Evolutionary conservation across 345 rosid genomes (phyloP).

Genomic region (Angophora floribunda): DNA sequence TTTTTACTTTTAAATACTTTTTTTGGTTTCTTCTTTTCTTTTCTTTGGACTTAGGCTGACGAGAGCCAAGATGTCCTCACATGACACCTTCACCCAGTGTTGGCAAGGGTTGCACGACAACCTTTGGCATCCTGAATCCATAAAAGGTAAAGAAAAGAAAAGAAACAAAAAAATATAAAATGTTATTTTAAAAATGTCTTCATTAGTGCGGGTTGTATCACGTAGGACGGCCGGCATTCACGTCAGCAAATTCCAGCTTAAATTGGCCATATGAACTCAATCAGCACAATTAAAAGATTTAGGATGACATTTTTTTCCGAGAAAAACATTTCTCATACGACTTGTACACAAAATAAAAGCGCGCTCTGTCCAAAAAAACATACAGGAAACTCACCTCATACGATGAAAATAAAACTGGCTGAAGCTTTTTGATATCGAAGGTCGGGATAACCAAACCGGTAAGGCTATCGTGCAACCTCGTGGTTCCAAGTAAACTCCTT

Average conservation of each 20-base stretch:
- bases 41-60: too few relatives aligned
- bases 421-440: constrained; percentile 13
- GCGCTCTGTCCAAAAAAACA: background rate
- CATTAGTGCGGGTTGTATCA: rapidly evolving
- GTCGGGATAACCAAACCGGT: constrained; percentile 20
- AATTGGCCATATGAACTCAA: too few relatives aligned
- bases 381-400: background rate
- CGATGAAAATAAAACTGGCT: constrained; percentile 9
- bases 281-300: too few relatives aligned
- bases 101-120: too few relatives aligned
- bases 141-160: too few relatives aligned
- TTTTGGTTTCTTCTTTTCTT: too few relatives aligned
- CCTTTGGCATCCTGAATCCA: too few relatives aligned
- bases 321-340: background rate
- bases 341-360: background rate
- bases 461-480: background rate
- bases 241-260: rapidly evolving
- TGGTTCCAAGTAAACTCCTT: background rate
- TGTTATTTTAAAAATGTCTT: too few relatives aligned
- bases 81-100: background rate
- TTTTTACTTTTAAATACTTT: too few relatives aligned
- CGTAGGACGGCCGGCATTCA: rapidly evolving
- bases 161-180: too few relatives aligned
- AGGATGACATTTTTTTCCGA: too few relatives aligned
- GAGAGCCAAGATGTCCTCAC: too few relatives aligned